Percentiles rank a stretch among this genome's conserved stretches.
These are phyloP conservation scores for Fraxinus cuspidata DNA, from an alignment of 257 asterid genomes.

Conservation along the genomic window DNA sequence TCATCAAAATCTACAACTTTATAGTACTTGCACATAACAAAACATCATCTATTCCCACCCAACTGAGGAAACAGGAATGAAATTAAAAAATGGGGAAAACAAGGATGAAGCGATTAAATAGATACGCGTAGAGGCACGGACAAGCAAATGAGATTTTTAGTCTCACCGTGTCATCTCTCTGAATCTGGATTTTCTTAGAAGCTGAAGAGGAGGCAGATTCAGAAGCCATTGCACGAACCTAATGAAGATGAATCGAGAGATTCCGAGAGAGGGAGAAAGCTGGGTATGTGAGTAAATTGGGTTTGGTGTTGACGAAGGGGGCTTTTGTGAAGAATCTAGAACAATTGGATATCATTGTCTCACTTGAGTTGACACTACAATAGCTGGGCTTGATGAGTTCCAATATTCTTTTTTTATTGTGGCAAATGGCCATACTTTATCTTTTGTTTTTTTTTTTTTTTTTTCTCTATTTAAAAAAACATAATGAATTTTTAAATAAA, in stretches of 20 bases:
- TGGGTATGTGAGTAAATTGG: conserved; percentile 5
- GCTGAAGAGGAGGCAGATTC: conserved; percentile 55
- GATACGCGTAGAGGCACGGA: not conserved
- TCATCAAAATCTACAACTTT: conserved; percentile 2
- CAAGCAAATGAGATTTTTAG: not conserved
- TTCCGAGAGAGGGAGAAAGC: conserved; percentile 21
- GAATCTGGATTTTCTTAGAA: conserved; percentile 82
- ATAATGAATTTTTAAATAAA: too few species aligned
- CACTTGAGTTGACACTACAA: not conserved
- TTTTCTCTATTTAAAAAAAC: too few species aligned
- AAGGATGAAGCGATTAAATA: not conserved
- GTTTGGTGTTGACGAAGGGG: conserved; percentile 19
- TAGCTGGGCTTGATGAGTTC: not conserved
- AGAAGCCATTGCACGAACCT: conserved; percentile 76
- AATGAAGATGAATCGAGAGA: conserved; percentile 31
- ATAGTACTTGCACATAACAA: not conserved
- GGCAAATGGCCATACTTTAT: not conserved
- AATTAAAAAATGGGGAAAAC: not conserved
- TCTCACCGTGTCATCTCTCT: conserved; percentile 68
- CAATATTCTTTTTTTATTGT: not conserved
- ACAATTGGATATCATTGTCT: conserved; percentile 32
- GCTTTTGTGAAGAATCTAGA: conserved; percentile 38
- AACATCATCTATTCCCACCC: not conserved
- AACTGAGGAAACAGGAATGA: not conserved
- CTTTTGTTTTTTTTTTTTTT: too few species aligned